These are phyloP conservation scores for Suhomyces pyralidae DNA, from an alignment of 805 yeast genomes.

Conservation along the genomic window DNA sequence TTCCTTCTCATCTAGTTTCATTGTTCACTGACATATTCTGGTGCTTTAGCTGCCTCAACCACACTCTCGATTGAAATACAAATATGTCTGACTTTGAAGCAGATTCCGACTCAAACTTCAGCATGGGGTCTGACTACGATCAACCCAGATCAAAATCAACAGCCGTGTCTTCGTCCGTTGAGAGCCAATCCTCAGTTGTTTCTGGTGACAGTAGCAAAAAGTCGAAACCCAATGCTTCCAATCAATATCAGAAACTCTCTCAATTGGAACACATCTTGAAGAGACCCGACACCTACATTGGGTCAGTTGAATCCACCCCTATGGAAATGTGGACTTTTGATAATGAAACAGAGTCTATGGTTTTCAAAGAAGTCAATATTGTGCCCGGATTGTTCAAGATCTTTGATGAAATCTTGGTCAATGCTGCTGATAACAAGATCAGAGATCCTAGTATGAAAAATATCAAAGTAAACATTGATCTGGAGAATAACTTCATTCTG, in stretches of 20 bases:
- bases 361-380: conserved; percentile 62
- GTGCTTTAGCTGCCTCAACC: neutral
- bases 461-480: conserved; percentile 77
- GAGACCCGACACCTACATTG: conserved; percentile 97
- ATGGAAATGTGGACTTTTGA: conserved; percentile 85
- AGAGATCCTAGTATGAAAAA: conserved; percentile 88
- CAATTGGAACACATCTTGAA: conserved; percentile 94
- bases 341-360: conserved; percentile 39
- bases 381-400: conserved; percentile 97
- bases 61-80: neutral
- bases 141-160: neutral
- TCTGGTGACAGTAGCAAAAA: conserved; percentile 11
- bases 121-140: neutral
- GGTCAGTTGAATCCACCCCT: conserved; percentile 82
- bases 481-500: conserved; percentile 68
- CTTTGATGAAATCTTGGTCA: conserved; percentile 94
- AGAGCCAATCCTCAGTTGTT: conserved; percentile 5
- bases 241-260: conserved; percentile 88
- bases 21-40: neutral
- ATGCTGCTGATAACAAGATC: conserved; percentile 98
- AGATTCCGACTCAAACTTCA: neutral
- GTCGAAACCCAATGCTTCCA: conserved; percentile 43
- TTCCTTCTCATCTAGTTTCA: neutral
- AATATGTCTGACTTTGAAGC: neutral
- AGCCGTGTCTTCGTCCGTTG: neutral